Evolutionary conservation across 2,329 filamentous ascomycete species (phyloP), one percentile per base, ranked within the genome.

Genomic region (Claviceps digitariae): DNA sequence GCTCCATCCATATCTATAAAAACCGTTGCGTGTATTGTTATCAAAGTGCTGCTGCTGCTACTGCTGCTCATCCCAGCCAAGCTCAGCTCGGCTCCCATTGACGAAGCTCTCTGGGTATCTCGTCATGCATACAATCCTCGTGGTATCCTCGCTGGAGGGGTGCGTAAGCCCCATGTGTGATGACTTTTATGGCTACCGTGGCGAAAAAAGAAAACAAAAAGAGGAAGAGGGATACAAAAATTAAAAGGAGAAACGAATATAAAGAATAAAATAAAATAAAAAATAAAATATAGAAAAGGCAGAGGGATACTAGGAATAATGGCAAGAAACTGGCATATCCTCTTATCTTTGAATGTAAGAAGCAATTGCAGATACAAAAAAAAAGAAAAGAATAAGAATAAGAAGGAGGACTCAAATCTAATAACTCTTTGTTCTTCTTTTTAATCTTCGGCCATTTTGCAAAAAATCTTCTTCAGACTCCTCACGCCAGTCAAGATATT

Each of bases 401-500:
- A 40, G 38, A 40, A 40, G 15, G 5, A 40, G n/a, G 5, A 9
- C n/a, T 29, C 27, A 9, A 29, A 9, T 29, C 27, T 29, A 29
- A 5, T 5, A 29, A n/a, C n/a, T n/a, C n/a, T n/a, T 29, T 5
- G 6, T 29, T 2, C n/a, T 20, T 12, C 27, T n/a, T 21, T 43
- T 58, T 47, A 36, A 60, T 57, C 64, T 59, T 62, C 55, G 23
- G 75, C 69, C 64, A 94, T 69, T 53, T 86, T 76, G 54, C 82
- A 76, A 60, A 97, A 83, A 31, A 96, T 83, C 55, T 75, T 74
- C 51, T 79, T 74, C 40, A 91, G 72, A 64, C 78, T 91, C 63
- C 82, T 75, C 57, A 96, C 80, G 0, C 90, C 90, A 38, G 73
- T 72, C 34, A 96, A 73, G 15, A 79, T 72, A 63, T 97, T 97